Conservation (phyloP, 345 rosid genomes). For the Linum lewisii region DNA sequence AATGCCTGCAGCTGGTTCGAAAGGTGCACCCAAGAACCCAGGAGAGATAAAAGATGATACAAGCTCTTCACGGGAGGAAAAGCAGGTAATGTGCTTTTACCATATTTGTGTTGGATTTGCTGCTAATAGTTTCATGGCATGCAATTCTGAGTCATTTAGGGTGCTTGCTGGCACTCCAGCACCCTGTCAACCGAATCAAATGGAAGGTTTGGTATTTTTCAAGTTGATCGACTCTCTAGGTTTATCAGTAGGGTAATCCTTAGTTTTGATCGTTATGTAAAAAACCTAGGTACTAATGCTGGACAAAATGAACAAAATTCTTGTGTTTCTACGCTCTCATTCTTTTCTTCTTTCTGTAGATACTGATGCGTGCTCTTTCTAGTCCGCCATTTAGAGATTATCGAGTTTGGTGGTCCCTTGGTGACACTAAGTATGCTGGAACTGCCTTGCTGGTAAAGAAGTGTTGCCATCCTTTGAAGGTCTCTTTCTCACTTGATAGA, state of each 20-base stretch:
- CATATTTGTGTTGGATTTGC: background rate
- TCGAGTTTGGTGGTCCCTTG: conserved; percentile 93
- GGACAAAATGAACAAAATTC: background rate
- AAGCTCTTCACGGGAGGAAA: conserved; percentile 76
- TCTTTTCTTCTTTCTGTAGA: conserved; percentile 30
- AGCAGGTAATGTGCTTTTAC: conserved; percentile 36
- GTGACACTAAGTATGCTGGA: conserved; percentile 93
- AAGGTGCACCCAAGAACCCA: conserved; percentile 60
- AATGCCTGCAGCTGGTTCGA: conserved; percentile 96
- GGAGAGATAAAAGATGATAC: conserved; percentile 83
- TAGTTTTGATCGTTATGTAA: background rate
- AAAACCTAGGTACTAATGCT: background rate
- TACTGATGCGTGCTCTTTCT: conserved; percentile 67
- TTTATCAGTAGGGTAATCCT: no score
- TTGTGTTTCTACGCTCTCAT: background rate
- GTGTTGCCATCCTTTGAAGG: conserved; percentile 50
- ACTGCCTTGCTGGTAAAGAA: conserved; percentile 84
- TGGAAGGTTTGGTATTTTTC: background rate
- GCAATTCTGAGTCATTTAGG: background rate
- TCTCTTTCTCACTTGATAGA: conserved; percentile 63
- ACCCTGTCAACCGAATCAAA: background rate
- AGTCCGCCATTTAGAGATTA: conserved; percentile 65
- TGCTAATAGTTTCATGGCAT: background rate
- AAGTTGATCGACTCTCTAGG: background rate
- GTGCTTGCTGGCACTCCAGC: background rate